Percentiles rank a stretch among this genome's conserved stretches.
phyloP scores from a whole-genome alignment of 176 grass and related monocot genomes.

The Luzula sylvatica region DNA sequence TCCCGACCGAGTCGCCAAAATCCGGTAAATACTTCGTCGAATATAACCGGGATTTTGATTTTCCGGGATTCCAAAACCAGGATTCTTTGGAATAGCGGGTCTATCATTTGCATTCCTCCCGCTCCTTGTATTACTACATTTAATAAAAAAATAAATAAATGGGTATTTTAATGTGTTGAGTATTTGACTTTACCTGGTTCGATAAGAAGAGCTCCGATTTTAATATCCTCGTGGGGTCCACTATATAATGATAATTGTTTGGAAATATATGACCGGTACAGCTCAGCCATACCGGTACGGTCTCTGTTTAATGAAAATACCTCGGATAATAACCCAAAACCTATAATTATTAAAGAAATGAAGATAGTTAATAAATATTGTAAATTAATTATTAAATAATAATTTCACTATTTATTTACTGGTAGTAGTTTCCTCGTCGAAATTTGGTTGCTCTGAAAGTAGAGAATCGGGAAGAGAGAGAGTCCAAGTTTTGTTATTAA shows the following conservation, averaged over 20 bases:
- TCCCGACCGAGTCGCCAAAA: constrained; percentile 88
- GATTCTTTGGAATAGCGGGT: constrained; percentile 82
- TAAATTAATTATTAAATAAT: constrained; percentile 1
- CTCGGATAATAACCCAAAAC: constrained; percentile 50
- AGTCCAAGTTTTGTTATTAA: constrained; percentile 39
- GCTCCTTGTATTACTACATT: constrained; percentile 79
- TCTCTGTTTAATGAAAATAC: constrained; percentile 59
- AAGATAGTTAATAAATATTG: constrained; percentile 1
- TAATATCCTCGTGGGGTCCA: constrained; percentile 19
- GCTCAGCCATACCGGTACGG: constrained; percentile 29
- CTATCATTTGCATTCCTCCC: constrained; percentile 83
- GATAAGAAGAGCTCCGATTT: constrained; percentile 72
- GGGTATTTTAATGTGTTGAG: background rate
- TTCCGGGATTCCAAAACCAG: constrained; percentile 30
- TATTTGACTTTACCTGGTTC: constrained; percentile 86
- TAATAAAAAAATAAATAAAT: background rate
- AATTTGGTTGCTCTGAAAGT: constrained; percentile 25
- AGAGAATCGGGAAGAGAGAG: constrained; percentile 54
- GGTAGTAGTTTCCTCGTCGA: constrained; percentile 38
- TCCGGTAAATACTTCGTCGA: constrained; percentile 91
- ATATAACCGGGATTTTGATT: constrained; percentile 81
- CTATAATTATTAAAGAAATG: constrained; percentile 31
- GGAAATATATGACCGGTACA: constrained; percentile 57
- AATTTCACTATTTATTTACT: constrained; percentile 26
- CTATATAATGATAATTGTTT: constrained; percentile 44